Evolutionary conservation across 768 basidiomycete genomes (phyloP).

Genomic region (Lepiota brunneoincarnata): DNA sequence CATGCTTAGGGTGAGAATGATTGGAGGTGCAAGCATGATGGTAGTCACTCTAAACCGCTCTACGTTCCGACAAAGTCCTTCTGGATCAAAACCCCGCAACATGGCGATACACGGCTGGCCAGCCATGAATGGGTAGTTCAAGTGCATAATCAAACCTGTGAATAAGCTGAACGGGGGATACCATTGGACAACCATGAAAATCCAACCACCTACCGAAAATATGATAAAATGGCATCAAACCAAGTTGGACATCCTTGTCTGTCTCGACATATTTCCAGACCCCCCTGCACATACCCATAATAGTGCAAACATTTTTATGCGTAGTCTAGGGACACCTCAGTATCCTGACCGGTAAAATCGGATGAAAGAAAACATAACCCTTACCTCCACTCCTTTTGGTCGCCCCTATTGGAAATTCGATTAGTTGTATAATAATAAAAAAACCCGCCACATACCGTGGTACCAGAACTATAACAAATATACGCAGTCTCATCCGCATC

Average conservation of each 20-base stretch:
- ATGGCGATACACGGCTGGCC: conserved; percentile 44
- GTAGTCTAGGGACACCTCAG: conserved; percentile 31
- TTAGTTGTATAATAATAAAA: not conserved
- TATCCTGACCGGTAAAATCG: no score
- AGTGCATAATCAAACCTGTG: conserved; percentile 37
- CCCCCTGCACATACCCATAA: conserved; percentile 37
- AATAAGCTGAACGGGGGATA: not conserved
- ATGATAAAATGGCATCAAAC: conserved; percentile 42
- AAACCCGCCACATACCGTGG: conserved; percentile 33
- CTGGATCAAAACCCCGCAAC: conserved; percentile 50
- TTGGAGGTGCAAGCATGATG: conserved; percentile 57
- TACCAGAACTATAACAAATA: conserved; percentile 39
- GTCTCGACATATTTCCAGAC: conserved; percentile 30
- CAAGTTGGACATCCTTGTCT: conserved; percentile 43
- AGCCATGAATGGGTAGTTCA: conserved; percentile 39
- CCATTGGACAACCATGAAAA: not conserved
- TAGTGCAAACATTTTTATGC: conserved; percentile 47
- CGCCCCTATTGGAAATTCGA: conserved; percentile 30
- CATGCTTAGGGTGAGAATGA: conserved; percentile 55
- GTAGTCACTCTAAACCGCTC: conserved; percentile 48
- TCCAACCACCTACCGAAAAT: conserved; percentile 19
- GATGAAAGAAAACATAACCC: not conserved
- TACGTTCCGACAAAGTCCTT: conserved; percentile 47
- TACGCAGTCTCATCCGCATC: conserved; percentile 20
- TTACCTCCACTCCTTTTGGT: conserved; percentile 43